Evolutionary conservation across 768 basidiomycete species (phyloP).

Genomic region (Auricularia auricula-judae): DNA sequence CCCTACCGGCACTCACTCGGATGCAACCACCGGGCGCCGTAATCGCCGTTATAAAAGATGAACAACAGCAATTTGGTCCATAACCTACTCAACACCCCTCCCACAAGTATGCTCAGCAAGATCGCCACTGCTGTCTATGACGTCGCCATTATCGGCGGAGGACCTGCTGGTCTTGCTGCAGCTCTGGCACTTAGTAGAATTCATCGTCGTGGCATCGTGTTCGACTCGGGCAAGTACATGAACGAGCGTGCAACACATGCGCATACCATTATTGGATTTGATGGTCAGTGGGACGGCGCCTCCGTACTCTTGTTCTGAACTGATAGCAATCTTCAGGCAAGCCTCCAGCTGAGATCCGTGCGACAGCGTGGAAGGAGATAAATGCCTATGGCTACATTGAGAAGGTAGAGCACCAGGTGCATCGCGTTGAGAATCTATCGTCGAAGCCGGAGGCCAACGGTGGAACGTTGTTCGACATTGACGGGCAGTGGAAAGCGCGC

Average conservation of each 20-base stretch:
- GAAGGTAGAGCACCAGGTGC: not conserved
- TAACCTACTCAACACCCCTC: not conserved
- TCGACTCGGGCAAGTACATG: slow-evolving; percentile 14
- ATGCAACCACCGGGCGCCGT: too few species aligned
- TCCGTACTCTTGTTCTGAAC: not conserved
- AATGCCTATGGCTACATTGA: not conserved
- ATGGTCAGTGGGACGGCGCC: not conserved
- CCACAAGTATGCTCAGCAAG: not conserved
- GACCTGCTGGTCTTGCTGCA: slow-evolving; percentile 18
- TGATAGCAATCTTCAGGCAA: not conserved
- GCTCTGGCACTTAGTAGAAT: slow-evolving; percentile 13
- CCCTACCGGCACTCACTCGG: too few species aligned
- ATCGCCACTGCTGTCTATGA: not conserved
- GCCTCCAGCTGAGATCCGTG: not conserved
- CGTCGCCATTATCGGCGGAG: slow-evolving; percentile 11
- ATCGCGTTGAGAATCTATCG: not conserved
- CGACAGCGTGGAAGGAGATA: not conserved
- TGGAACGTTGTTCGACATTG: not conserved
- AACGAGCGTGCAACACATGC: slow-evolving; percentile 8
- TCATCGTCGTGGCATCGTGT: slow-evolving; percentile 11
- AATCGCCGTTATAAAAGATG: too few species aligned
- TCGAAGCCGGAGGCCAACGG: not conserved
- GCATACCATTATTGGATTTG: slow-evolving; percentile 10
- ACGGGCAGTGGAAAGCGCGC: not conserved
- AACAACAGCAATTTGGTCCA: not conserved